These are phyloP conservation scores for Phytophthora foliorum DNA, from an alignment of 352 stramenopile genomes.

Conservation along the genomic window DNA sequence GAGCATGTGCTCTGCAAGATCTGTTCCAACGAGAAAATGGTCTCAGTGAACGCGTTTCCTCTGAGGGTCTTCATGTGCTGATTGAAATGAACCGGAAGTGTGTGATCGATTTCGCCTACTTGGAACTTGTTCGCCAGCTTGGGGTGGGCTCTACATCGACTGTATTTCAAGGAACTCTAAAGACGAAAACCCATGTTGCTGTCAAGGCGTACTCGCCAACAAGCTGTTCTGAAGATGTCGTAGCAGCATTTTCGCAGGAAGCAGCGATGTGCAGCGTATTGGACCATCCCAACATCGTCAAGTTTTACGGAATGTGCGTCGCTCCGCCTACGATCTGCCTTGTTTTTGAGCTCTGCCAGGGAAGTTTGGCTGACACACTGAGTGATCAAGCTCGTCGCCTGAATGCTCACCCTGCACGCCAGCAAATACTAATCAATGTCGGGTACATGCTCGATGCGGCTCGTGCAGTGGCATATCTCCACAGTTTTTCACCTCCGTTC, in stretches of 20 bases:
- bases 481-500: conserved; percentile 57
- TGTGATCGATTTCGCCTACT: conserved; percentile 66
- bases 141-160: conserved; percentile 39
- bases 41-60: conserved; percentile 46
- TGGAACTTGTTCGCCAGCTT: conserved; percentile 46
- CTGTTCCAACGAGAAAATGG: conserved; percentile 41
- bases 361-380: conserved; percentile 38
- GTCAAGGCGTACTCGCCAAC: conserved; percentile 58
- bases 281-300: conserved; percentile 53
- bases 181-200: conserved; percentile 45
- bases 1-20: conserved; percentile 38
- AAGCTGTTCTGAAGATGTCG: conserved; percentile 39
- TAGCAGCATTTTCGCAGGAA: conserved; percentile 56
- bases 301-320: conserved; percentile 55
- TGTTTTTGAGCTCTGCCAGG: conserved; percentile 50
- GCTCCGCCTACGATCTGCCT: conserved; percentile 55
- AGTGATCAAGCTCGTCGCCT: conserved; percentile 26
- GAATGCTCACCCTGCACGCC: conserved; percentile 21
- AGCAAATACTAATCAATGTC: conserved; percentile 50
- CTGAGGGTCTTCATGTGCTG: conserved; percentile 51
- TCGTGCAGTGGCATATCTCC: conserved; percentile 58
- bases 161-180: conserved; percentile 47
- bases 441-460: conserved; percentile 58
- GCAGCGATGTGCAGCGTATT: conserved; percentile 45
- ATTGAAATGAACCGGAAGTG: conserved; percentile 67